A percentile compares a stretch with the other conserved stretches of the same genome.
Evolutionary conservation across 192 early-diverging fungal species (phyloP).

Genomic region (Podila minutissima): DNA sequence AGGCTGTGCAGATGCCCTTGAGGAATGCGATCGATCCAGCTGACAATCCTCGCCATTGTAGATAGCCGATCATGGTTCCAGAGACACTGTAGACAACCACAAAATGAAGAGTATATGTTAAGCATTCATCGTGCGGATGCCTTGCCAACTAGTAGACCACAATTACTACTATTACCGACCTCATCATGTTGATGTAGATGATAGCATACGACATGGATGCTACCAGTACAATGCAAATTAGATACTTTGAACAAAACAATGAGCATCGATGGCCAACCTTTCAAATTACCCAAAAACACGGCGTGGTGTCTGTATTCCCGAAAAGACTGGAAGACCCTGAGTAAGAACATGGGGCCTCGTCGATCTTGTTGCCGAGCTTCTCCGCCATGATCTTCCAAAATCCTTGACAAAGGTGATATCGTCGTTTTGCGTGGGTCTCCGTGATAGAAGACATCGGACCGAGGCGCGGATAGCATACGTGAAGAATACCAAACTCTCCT

Average conservation of each 20-base stretch:
- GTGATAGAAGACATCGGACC: not conserved
- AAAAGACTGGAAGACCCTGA: conserved; percentile 8
- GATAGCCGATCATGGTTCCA: conserved; percentile 50
- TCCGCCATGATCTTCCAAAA: not conserved
- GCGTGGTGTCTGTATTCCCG: conserved; percentile 22
- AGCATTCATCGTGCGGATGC: not conserved
- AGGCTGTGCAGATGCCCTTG: conserved; percentile 39
- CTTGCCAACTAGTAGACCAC: not conserved
- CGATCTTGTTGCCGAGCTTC: not conserved
- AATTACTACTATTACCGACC: conserved; percentile 3
- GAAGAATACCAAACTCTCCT: conserved; percentile 26
- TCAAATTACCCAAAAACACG: conserved; percentile 30
- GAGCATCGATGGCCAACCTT: not conserved
- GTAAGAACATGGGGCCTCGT: not conserved
- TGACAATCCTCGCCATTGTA: conserved; percentile 31
- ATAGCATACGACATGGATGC: conserved; percentile 42
- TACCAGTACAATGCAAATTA: not conserved
- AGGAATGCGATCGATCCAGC: conserved; percentile 33
- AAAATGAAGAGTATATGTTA: no score
- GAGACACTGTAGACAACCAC: conserved; percentile 16
- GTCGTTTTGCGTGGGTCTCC: not conserved
- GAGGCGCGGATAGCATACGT: conserved; percentile 16
- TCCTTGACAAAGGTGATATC: no score
- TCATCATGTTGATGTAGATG: conserved; percentile 50
- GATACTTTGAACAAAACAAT: not conserved